Percentiles rank a stretch among this genome's conserved stretches.
Conservation (phyloP, 805 yeast genomes). For the Kluyveromyces lactis region DNA sequence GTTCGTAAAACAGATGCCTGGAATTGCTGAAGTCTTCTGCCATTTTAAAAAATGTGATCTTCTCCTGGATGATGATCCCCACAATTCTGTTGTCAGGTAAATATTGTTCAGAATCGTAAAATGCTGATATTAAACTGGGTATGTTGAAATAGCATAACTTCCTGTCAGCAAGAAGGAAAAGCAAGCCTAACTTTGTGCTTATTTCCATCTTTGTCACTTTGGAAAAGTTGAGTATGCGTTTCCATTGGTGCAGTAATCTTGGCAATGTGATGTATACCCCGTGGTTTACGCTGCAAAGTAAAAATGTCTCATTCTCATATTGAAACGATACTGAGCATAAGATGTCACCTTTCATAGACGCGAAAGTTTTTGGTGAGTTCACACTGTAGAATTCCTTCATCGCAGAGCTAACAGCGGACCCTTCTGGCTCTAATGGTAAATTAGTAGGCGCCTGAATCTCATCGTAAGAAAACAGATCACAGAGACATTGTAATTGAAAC, state of each 20-base stretch:
- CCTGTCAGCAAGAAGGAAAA: constrained; percentile 51
- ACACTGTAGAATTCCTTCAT: constrained; percentile 28
- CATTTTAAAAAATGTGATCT: constrained; percentile 53
- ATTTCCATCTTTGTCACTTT: constrained; percentile 52
- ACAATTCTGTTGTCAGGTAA: constrained; percentile 29
- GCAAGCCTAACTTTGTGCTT: constrained; percentile 38
- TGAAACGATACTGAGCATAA: constrained; percentile 39
- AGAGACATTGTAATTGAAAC: constrained; percentile 42
- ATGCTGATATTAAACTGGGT: constrained; percentile 53
- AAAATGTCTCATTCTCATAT: constrained; percentile 37
- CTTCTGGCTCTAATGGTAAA: constrained; percentile 43
- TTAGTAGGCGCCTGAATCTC: constrained; percentile 40
- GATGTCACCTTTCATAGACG: constrained; percentile 17
- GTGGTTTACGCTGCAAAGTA: constrained; percentile 49
- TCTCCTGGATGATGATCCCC: constrained; percentile 45
- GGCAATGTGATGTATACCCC: constrained; percentile 50
- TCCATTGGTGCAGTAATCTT: constrained; percentile 39
- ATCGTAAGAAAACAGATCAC: constrained; percentile 63
- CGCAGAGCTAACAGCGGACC: constrained; percentile 43
- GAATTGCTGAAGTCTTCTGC: constrained; percentile 60
- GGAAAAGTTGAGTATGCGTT: constrained; percentile 41
- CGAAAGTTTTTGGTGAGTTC: constrained; percentile 6
- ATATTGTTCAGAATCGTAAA: constrained; percentile 34
- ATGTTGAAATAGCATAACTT: constrained; percentile 54
- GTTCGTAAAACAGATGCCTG: constrained; percentile 48